Conservation (phyloP, 495 filamentous ascomycete genomes). For the Aspergillus coremiiformis region DNA sequence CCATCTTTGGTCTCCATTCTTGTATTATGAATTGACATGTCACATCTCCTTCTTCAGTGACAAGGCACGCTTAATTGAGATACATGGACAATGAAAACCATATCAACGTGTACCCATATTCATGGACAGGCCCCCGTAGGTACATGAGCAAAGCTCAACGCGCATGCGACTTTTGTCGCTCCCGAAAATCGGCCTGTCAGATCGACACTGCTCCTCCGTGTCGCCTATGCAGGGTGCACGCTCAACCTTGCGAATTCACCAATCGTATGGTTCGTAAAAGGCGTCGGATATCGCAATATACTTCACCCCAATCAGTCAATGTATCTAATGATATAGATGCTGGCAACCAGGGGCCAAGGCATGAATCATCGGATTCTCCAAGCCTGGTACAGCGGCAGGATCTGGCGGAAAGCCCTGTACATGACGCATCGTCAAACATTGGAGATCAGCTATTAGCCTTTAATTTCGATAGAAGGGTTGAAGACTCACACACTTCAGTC, state of each 20-base stretch:
- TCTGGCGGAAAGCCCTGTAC: not conserved
- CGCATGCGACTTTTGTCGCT: slow-evolving; percentile 1
- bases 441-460: not conserved
- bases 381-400: not conserved
- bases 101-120: not conserved
- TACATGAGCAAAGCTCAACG: slow-evolving; percentile 6
- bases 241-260: not conserved
- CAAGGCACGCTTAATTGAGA: too few relatives aligned
- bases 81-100: not conserved
- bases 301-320: too few relatives aligned
- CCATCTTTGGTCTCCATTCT: too few relatives aligned
- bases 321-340: not conserved
- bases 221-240: not conserved
- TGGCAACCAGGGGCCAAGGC: not conserved
- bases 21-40: too few relatives aligned
- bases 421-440: not conserved
- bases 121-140: not conserved
- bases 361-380: not conserved
- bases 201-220: not conserved
- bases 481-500: not conserved
- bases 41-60: too few relatives aligned
- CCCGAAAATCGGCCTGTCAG: not conserved
- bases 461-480: not conserved
- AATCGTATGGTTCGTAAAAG: not conserved
- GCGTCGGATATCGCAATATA: not conserved